Conservation (phyloP, 176 grass and related monocot genomes). For the Avena sativa region DNA sequence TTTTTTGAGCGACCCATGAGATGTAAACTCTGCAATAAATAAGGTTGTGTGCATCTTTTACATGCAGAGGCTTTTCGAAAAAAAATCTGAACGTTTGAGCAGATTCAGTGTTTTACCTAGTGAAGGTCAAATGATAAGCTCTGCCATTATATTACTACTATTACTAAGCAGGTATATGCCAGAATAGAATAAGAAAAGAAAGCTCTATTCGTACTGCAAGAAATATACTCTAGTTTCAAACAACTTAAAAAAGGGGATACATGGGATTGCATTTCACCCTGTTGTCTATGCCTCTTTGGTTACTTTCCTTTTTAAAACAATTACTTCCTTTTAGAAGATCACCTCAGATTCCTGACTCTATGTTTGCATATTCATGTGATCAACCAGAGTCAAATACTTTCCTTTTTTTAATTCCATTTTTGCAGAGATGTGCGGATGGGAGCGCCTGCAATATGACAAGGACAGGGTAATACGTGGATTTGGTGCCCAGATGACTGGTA, state of each 20-base stretch:
- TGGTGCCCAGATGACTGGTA: conserved; percentile 61
- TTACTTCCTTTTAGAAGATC: conserved; percentile 9
- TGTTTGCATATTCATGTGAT: conserved; percentile 21
- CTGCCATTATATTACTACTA: background rate
- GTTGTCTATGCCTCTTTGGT: background rate
- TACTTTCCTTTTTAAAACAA: background rate
- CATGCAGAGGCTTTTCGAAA: no score
- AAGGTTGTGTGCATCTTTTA: no score
- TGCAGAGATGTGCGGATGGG: conserved; percentile 88
- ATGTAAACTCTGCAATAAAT: no score
- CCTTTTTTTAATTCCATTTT: conserved; percentile 1
- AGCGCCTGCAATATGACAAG: conserved; percentile 64
- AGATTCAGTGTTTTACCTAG: conserved; percentile 2
- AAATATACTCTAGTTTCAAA: no score
- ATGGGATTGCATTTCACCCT: conserved; percentile 30
- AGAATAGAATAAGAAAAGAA: background rate
- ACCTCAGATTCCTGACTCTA: background rate
- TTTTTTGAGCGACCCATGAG: no score
- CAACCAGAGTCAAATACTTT: conserved; percentile 20
- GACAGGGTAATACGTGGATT: conserved; percentile 59
- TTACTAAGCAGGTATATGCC: conserved; percentile 22
- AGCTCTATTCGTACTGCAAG: conserved; percentile 4
- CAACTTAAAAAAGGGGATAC: background rate
- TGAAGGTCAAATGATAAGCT: conserved; percentile 29
- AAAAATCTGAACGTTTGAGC: background rate